A percentile compares a stretch with the other conserved stretches of the same genome.
These are phyloP conservation scores for Trichoderma sp. DNA, from an alignment of 2,329 filamentous ascomycete genomes.

Conservation along the genomic window DNA sequence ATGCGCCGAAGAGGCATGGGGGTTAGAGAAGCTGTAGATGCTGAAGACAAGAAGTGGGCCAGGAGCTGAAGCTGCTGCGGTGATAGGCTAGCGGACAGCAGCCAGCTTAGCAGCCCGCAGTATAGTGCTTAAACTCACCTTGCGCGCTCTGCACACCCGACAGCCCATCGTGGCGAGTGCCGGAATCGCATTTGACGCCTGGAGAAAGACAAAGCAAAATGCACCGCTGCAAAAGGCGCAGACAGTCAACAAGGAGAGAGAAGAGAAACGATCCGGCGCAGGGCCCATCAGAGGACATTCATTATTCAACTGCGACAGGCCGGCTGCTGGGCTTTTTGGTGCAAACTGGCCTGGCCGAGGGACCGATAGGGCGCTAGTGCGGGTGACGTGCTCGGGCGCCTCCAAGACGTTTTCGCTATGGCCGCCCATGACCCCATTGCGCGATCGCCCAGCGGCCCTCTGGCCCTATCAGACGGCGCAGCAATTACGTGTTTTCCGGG, in stretches of 20 bases:
- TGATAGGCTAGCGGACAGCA: background rate
- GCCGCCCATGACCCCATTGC: slow-evolving; percentile 22
- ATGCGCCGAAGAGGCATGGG: slow-evolving; percentile 20
- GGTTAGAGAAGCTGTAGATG: slow-evolving; percentile 2
- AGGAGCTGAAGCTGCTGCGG: background rate
- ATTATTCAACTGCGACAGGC: slow-evolving; percentile 8
- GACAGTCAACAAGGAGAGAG: background rate
- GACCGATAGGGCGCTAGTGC: slow-evolving; percentile 29
- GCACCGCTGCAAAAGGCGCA: slow-evolving; percentile 2
- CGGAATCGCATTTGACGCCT: background rate
- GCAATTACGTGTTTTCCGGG: slow-evolving; percentile 17
- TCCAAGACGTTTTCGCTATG: slow-evolving; percentile 28
- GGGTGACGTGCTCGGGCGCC: slow-evolving; percentile 30
- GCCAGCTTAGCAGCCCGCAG: background rate
- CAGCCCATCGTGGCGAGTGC: slow-evolving; percentile 42
- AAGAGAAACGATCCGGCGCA: background rate
- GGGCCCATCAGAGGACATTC: background rate
- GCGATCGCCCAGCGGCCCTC: slow-evolving; percentile 23
- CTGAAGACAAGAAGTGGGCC: slow-evolving; percentile 4
- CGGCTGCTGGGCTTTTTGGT: slow-evolving; percentile 10
- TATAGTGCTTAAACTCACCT: slow-evolving; percentile 36
- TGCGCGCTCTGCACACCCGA: slow-evolving; percentile 48
- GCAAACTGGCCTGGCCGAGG: slow-evolving; percentile 24
- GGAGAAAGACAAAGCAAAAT: background rate
- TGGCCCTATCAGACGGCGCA: slow-evolving; percentile 11